These are phyloP conservation scores for Chloranthus sessilifolius DNA, from an alignment of 164 flowering plant genomes.

Conservation along the genomic window DNA sequence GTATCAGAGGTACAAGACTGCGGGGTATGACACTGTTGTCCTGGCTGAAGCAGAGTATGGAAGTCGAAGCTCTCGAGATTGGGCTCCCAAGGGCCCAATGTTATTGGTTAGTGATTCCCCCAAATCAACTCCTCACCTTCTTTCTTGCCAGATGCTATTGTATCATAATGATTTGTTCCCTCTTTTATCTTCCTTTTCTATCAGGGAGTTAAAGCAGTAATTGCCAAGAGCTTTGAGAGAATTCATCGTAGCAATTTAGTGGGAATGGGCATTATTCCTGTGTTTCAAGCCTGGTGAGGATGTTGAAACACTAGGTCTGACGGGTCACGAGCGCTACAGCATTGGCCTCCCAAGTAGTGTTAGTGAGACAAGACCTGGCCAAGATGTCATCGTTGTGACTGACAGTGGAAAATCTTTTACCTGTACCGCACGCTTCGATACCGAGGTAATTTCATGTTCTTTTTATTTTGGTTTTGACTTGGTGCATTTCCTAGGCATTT, in stretches of 20 bases:
- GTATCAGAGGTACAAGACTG: slow-evolving; percentile 57
- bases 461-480: too few relatives aligned
- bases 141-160: neutral
- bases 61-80: slow-evolving; percentile 82
- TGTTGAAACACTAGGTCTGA: slow-evolving; percentile 38
- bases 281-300: slow-evolving; percentile 77
- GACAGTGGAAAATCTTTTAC: slow-evolving; percentile 37
- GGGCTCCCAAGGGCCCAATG: slow-evolving; percentile 90
- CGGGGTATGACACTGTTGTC: slow-evolving; percentile 51
- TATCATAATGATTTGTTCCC: neutral
- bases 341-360: slow-evolving; percentile 30
- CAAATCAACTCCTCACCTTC: neutral
- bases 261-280: slow-evolving; percentile 76
- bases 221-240: slow-evolving; percentile 81
- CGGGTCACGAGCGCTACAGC: slow-evolving; percentile 34
- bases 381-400: slow-evolving; percentile 33
- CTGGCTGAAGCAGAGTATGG: slow-evolving; percentile 81
- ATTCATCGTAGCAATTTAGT: slow-evolving; percentile 83
- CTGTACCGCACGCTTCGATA: slow-evolving; percentile 39
- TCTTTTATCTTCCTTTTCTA: neutral
- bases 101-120: slow-evolving; percentile 53
- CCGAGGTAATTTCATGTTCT: slow-evolving; percentile 23
- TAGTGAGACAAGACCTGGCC: slow-evolving; percentile 38
- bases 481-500: too few relatives aligned
- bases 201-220: slow-evolving; percentile 88